Conservation (phyloP, 257 asterid genomes). For the Capsicum baccatum region DNA sequence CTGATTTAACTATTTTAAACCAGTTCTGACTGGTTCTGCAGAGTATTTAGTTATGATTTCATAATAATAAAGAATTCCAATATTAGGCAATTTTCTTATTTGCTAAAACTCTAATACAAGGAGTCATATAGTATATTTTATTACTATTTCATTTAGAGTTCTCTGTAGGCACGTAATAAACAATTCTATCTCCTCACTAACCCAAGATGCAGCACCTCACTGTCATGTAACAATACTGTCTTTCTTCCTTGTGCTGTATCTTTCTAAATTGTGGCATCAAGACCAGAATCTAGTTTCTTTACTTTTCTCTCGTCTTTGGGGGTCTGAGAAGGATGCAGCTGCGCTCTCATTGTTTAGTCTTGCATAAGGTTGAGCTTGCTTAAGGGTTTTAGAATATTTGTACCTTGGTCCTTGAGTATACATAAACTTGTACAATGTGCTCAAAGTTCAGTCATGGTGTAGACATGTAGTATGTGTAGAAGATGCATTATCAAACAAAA, state of each 20-base stretch:
- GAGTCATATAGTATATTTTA: too few species aligned
- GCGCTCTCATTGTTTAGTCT: slow-evolving; percentile 13
- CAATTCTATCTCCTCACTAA: slow-evolving; percentile 6
- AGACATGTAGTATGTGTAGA: not conserved
- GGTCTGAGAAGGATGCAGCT: not conserved
- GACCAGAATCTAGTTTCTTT: slow-evolving; percentile 4
- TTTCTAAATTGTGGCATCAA: not conserved
- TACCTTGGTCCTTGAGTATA: not conserved
- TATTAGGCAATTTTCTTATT: too few species aligned
- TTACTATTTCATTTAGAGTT: too few species aligned
- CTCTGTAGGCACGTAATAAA: too few species aligned
- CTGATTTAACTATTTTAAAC: too few species aligned
- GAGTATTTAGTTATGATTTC: too few species aligned
- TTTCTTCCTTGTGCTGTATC: not conserved
- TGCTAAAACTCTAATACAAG: too few species aligned
- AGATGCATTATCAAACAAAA: slow-evolving; percentile 12
- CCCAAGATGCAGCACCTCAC: slow-evolving; percentile 4
- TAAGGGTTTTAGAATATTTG: not conserved
- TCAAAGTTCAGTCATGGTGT: slow-evolving; percentile 16
- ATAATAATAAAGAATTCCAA: too few species aligned
- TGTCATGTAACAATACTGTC: not conserved
- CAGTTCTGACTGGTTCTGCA: too few species aligned
- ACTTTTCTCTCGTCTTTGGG: slow-evolving; percentile 2
- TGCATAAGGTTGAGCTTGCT: slow-evolving; percentile 3
- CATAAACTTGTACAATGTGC: slow-evolving; percentile 19